Base-by-base conservation (phyloP, 345 rosid species). In the Dovyalis caffra region DNA sequence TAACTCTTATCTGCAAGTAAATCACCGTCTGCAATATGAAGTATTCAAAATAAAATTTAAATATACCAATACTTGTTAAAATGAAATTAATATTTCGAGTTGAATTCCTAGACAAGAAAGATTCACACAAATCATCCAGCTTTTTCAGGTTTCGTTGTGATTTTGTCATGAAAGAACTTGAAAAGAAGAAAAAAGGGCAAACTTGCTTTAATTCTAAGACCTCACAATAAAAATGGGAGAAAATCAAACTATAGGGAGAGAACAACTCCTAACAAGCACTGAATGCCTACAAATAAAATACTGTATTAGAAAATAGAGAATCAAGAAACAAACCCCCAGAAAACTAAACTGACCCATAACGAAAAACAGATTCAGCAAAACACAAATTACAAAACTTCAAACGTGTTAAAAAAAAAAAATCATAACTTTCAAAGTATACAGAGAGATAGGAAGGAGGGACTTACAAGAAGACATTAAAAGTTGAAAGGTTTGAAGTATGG, bases 381-480 rank as follows among this genome's bases (percentile, higher is more conserved):
- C 56, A 49, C 56, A 35, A 33, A 70, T 32, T 11, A 60, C 35
- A 38, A 63, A 16, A 1, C 33, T 10, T 61, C n/a, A 63, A 49
- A 73, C 26, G 12, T 2, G 25, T 5, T 1, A 4, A 0, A 0
- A 4, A 9, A 58, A 20, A 0, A 23, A 12, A 12, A 14, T 12
- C 3, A 74, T 47, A 33, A 1, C 26, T 18, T 35, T 45, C 51
- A 20, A 32, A 35, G 63, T 20, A 4, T 1, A 43, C 6, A 34
- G 21, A 71, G 71, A 32, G 43, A 75, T 23, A 35, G 66, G 56
- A 40, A 69, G 71, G 72, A 53, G 53, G 29, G 64, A 76, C 85
- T 85, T 51, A 85, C 88, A 81, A 56, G 86, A 83, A 68, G 86
- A 85, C 88, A 85, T 85, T 10, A 80, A 74, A 62, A 73, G 43